phyloP scores from a whole-genome alignment of 169 alveolate genomes.

The Plasmodium adleri region DNA sequence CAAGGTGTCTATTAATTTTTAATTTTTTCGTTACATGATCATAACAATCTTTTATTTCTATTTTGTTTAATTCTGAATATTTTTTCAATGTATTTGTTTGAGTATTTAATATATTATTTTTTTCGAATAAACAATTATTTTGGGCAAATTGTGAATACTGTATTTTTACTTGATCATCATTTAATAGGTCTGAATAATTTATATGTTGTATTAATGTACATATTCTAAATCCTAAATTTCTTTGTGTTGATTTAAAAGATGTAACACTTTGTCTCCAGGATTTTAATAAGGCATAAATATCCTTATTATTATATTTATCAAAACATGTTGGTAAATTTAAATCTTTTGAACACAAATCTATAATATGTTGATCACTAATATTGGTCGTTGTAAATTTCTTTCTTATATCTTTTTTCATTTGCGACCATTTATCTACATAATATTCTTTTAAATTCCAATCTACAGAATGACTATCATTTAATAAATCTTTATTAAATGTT shows the following conservation, averaged over 20 bases:
- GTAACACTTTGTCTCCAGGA: slow-evolving; percentile 72
- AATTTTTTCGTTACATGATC: slow-evolving; percentile 18
- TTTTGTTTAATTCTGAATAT: background rate
- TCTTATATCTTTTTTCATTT: slow-evolving; percentile 62
- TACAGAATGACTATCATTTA: slow-evolving; percentile 14
- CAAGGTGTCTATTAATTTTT: slow-evolving; percentile 50
- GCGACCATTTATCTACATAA: slow-evolving; percentile 59
- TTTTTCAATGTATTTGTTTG: background rate
- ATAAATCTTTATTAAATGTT: slow-evolving; percentile 29
- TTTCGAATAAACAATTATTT: background rate
- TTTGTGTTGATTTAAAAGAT: slow-evolving; percentile 52
- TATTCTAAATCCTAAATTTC: slow-evolving; percentile 63
- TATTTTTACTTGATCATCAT: slow-evolving; percentile 5
- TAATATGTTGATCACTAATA: slow-evolving; percentile 42
- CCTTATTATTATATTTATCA: slow-evolving; percentile 39
- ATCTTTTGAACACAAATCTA: slow-evolving; percentile 29
- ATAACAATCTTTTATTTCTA: slow-evolving; percentile 37
- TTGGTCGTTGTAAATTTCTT: background rate
- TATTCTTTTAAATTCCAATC: slow-evolving; percentile 33
- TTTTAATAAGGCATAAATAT: slow-evolving; percentile 44
- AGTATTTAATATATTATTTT: background rate
- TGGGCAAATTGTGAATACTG: slow-evolving; percentile 7
- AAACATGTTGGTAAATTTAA: slow-evolving; percentile 34
- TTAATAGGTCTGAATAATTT: slow-evolving; percentile 13
- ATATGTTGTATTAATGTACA: slow-evolving; percentile 36